phyloP scores from a whole-genome alignment of 352 stramenopile genomes.

The Pythium vanterpoolii region DNA sequence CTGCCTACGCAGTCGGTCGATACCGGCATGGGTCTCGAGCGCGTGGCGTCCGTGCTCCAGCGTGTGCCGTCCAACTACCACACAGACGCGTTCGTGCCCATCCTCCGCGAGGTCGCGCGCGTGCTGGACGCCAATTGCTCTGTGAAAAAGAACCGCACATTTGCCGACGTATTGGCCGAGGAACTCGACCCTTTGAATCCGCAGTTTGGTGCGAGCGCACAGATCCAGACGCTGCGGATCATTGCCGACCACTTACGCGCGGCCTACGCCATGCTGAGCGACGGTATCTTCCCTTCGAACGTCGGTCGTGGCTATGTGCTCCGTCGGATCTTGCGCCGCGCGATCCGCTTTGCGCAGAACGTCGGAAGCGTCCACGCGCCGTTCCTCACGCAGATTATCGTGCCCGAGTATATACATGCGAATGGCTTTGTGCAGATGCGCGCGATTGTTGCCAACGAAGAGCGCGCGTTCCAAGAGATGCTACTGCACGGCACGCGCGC shows the following conservation, averaged over 20 bases:
- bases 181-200: slow-evolving; percentile 41
- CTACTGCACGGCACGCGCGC: slow-evolving; percentile 45
- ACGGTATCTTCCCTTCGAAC: slow-evolving; percentile 95
- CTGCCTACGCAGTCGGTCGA: slow-evolving; percentile 97
- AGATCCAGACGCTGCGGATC: slow-evolving; percentile 83
- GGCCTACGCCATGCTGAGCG: slow-evolving; percentile 91
- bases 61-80: slow-evolving; percentile 96
- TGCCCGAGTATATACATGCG: slow-evolving; percentile 39
- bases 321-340: slow-evolving; percentile 91
- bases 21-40: slow-evolving; percentile 99
- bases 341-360: slow-evolving; percentile 68
- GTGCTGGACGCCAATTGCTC: slow-evolving; percentile 41
- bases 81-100: slow-evolving; percentile 94
- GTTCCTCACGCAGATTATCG: slow-evolving; percentile 50
- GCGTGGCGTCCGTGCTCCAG: slow-evolving; percentile 89
- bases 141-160: slow-evolving; percentile 13
- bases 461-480: slow-evolving; percentile 74
- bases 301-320: slow-evolving; percentile 96
- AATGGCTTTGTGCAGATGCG: slow-evolving; percentile 55
- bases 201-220: slow-evolving; percentile 41
- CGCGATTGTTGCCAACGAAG: slow-evolving; percentile 66
- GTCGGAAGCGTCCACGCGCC: slow-evolving; percentile 39
- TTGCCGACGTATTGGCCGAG: slow-evolving; percentile 34
- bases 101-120: slow-evolving; percentile 54
- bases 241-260: slow-evolving; percentile 96